A percentile compares a stretch with the other conserved stretches of the same genome.
phyloP scores from a whole-genome alignment of 2,329 filamentous ascomycete genomes.

The Aspergillus sp. region DNA sequence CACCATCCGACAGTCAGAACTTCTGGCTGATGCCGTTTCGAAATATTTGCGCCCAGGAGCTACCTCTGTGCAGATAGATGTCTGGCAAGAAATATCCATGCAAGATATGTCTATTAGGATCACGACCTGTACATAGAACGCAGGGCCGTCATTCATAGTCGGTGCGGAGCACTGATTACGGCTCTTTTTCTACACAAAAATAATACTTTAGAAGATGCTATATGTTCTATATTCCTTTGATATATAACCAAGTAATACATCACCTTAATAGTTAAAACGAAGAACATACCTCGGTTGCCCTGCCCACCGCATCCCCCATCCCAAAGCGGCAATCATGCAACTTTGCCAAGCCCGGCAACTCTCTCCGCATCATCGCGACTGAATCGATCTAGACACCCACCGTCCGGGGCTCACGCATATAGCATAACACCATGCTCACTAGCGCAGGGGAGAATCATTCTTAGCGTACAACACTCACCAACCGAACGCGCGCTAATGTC shows the following conservation, averaged over 20 bases:
- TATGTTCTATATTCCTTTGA: no score
- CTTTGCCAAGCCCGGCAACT: constrained; percentile 35
- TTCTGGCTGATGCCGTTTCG: neutral
- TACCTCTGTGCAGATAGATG: neutral
- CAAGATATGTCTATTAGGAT: neutral
- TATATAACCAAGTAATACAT: no score
- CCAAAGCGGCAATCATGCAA: constrained; percentile 34
- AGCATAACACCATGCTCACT: neutral
- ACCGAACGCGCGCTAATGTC: neutral
- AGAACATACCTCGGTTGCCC: constrained; percentile 32
- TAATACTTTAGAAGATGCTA: no score
- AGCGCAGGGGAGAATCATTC: neutral
- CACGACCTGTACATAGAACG: neutral
- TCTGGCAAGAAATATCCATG: neutral
- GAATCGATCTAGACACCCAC: neutral
- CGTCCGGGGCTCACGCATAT: neutral
- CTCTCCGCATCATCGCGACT: constrained; percentile 3
- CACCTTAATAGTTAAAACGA: neutral
- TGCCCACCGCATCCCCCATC: constrained; percentile 27
- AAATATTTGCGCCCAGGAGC: neutral
- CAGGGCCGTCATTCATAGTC: neutral
- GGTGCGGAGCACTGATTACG: neutral
- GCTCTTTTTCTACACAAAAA: neutral
- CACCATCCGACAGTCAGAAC: neutral
- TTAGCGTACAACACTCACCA: neutral